These are phyloP conservation scores for Forsythia viridissima DNA, from an alignment of 257 asterid genomes.

Conservation along the genomic window DNA sequence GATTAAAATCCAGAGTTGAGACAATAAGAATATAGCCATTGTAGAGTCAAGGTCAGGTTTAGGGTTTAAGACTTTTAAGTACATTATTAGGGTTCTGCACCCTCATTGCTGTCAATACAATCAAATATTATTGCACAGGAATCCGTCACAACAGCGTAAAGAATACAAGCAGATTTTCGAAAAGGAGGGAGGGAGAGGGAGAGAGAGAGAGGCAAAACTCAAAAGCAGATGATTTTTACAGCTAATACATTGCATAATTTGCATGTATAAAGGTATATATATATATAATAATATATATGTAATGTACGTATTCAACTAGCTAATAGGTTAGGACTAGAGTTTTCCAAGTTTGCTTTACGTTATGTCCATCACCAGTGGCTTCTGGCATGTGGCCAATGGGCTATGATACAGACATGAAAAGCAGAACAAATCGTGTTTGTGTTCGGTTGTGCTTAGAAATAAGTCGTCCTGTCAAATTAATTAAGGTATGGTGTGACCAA, in stretches of 20 bases:
- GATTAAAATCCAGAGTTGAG: slow-evolving; percentile 1
- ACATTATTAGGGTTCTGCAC: slow-evolving; percentile 17
- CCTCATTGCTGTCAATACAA: background rate
- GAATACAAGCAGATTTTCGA: background rate
- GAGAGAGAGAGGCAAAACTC: too few species aligned
- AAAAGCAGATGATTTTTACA: slow-evolving; percentile 1
- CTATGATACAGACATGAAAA: background rate
- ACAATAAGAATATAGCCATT: slow-evolving; percentile 17
- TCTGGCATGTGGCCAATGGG: background rate
- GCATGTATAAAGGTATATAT: too few species aligned
- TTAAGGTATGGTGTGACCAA: too few species aligned
- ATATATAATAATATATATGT: background rate
- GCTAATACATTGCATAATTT: slow-evolving; percentile 3
- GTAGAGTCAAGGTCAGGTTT: slow-evolving; percentile 9
- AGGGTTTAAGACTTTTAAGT: background rate
- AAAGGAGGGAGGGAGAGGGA: background rate
- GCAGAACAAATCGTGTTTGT: background rate
- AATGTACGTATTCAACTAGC: background rate
- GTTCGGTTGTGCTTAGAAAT: too few species aligned
- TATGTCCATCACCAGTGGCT: slow-evolving; percentile 27
- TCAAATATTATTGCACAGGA: background rate
- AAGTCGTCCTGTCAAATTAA: too few species aligned
- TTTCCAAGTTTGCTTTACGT: slow-evolving; percentile 24
- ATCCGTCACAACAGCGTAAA: background rate
- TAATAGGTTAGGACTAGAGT: slow-evolving; percentile 12